Conservation (phyloP, 2,329 filamentous ascomycete genomes). For the Pseudogymnoascus sp. region DNA sequence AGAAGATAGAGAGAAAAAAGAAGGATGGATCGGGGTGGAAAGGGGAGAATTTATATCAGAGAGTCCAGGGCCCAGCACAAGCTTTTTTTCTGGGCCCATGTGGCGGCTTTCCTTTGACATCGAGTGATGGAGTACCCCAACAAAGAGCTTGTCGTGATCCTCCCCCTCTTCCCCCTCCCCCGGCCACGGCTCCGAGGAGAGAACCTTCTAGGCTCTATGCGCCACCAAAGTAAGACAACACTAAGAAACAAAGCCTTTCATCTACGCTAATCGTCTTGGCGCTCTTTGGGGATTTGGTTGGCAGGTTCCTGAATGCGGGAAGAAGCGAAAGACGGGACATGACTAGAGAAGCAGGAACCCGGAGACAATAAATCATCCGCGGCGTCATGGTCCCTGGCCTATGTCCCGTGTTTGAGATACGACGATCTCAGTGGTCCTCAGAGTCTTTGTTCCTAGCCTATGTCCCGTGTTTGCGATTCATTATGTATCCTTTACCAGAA, state of each 20-base stretch:
- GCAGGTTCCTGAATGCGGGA: not conserved
- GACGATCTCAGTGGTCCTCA: not conserved
- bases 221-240: not conserved
- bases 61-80: not conserved
- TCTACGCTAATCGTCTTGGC: not conserved
- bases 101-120: not conserved
- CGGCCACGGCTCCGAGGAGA: not conserved
- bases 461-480: not conserved
- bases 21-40: not conserved
- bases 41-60: not conserved
- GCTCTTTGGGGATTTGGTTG: not conserved
- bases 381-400: not conserved
- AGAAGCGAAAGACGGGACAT: not conserved
- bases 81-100: not conserved
- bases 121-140: not conserved
- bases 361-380: not conserved
- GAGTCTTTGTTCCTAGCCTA: not conserved
- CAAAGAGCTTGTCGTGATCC: not conserved
- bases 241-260: conserved; percentile 1
- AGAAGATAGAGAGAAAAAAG: not conserved
- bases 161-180: not conserved
- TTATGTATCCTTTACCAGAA: not conserved
- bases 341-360: not conserved
- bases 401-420: not conserved
- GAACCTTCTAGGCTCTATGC: not conserved